Percentiles rank a stretch among this genome's conserved stretches.
phyloP scores from a whole-genome alignment of 805 yeast genomes.

The Lipomyces lipofer region DNA sequence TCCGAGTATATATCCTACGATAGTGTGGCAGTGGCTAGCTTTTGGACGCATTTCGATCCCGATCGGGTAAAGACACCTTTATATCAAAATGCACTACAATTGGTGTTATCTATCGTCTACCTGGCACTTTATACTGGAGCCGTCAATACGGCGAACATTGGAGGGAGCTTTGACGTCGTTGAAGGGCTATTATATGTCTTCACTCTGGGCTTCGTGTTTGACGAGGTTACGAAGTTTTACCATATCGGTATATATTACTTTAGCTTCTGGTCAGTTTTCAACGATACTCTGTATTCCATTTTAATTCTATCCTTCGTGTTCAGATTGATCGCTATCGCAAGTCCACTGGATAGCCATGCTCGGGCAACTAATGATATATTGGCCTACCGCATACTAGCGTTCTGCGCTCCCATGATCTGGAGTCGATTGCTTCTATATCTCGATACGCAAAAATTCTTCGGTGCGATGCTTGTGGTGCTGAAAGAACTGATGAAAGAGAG shows the following conservation, averaged over 20 bases:
- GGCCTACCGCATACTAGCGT: conserved; percentile 67
- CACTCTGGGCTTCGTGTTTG: conserved; percentile 65
- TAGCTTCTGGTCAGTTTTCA: conserved; percentile 78
- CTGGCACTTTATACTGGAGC: conserved; percentile 61
- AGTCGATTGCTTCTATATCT: conserved; percentile 69
- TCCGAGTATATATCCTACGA: conserved; percentile 65
- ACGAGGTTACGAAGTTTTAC: conserved; percentile 69
- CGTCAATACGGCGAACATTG: conserved; percentile 57
- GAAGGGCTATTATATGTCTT: conserved; percentile 63
- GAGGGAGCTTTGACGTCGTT: conserved; percentile 42
- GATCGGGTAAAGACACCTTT: conserved; percentile 78
- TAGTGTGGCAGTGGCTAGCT: conserved; percentile 55
- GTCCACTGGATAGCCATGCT: conserved; percentile 19
- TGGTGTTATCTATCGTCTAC: conserved; percentile 64
- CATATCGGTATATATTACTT: conserved; percentile 69
- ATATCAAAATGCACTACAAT: conserved; percentile 75
- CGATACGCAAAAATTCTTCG: conserved; percentile 79
- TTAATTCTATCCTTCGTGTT: conserved; percentile 55
- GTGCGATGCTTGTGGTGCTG: conserved; percentile 82
- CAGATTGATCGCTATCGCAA: conserved; percentile 47
- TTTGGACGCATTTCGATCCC: conserved; percentile 71
- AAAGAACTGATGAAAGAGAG: conserved; percentile 88
- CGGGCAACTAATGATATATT: conserved; percentile 48
- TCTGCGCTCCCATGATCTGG: conserved; percentile 89
- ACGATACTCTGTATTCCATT: conserved; percentile 64